These are phyloP conservation scores for Tulasnella sp. DNA, from an alignment of 768 basidiomycete genomes.

Conservation along the genomic window DNA sequence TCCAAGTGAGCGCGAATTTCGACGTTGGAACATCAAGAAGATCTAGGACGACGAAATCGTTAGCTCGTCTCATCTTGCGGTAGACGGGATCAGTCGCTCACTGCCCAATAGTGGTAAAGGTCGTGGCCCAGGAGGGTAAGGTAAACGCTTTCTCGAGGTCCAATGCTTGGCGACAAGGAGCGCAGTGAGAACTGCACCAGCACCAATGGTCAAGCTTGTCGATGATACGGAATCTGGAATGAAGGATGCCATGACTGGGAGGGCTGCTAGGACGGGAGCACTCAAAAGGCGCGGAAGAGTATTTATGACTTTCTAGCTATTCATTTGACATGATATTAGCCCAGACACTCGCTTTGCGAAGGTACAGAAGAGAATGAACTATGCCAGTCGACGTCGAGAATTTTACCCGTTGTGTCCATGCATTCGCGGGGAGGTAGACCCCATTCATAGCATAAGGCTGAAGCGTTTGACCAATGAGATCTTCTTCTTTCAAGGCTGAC, in stretches of 20 bases:
- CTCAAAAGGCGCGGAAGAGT: not conserved
- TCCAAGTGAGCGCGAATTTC: not conserved
- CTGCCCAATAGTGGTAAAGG: not conserved
- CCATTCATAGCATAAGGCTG: not conserved
- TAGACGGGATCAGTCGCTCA: not conserved
- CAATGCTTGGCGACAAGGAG: not conserved
- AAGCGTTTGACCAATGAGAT: not conserved
- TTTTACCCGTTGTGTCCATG: too few species aligned
- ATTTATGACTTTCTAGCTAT: not conserved
- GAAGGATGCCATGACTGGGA: not conserved
- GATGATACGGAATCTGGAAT: not conserved
- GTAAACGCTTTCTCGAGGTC: not conserved
- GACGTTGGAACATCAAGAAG: conserved; percentile 17
- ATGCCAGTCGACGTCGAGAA: too few species aligned
- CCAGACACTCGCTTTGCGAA: too few species aligned
- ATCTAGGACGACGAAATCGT: not conserved
- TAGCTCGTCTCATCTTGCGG: not conserved
- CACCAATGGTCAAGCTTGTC: not conserved
- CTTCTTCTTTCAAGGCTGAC: not conserved
- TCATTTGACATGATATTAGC: not conserved
- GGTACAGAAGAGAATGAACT: too few species aligned
- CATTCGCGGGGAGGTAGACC: too few species aligned
- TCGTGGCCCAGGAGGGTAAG: not conserved
- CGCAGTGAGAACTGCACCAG: not conserved
- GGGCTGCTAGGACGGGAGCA: not conserved